Percentiles rank a stretch among this genome's conserved stretches.
Evolutionary conservation across 2,329 filamentous ascomycete genomes (phyloP).

Genomic region (Fusarium floridanum): DNA sequence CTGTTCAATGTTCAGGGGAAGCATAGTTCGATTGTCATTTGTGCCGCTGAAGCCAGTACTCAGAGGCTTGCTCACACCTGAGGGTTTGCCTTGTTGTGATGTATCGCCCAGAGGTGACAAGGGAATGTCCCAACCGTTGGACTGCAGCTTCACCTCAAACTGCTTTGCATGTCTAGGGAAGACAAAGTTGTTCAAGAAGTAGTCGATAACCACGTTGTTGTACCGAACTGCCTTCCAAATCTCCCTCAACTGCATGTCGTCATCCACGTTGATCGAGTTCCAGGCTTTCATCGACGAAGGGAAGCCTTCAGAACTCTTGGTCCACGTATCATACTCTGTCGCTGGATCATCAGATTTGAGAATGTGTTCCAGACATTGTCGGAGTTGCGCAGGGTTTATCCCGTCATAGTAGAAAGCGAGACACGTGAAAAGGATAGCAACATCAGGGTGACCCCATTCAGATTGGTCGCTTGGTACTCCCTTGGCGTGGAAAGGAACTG

Average conservation of each 20-base stretch:
- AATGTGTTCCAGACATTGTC: constrained; percentile 64
- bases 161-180: constrained; percentile 76
- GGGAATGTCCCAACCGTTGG: constrained; percentile 78
- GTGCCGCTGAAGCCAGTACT: constrained; percentile 82
- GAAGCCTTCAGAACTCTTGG: constrained; percentile 56
- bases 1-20: constrained; percentile 73
- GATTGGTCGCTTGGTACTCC: constrained; percentile 72
- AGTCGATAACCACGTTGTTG: constrained; percentile 66
- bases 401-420: constrained; percentile 77
- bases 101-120: constrained; percentile 50
- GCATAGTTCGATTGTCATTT: constrained; percentile 72
- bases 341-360: constrained; percentile 68
- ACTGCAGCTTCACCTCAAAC: constrained; percentile 73
- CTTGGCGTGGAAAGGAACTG: constrained; percentile 60
- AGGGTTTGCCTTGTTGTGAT: not conserved
- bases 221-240: constrained; percentile 66
- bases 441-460: constrained; percentile 78
- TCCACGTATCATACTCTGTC: constrained; percentile 68
- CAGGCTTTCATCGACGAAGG: constrained; percentile 66
- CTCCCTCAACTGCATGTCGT: constrained; percentile 64
- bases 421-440: constrained; percentile 74
- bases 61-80: constrained; percentile 38
- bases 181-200: constrained; percentile 74
- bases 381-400: constrained; percentile 62
- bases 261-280: constrained; percentile 72